These are phyloP conservation scores for Leishmania arabica DNA, from an alignment of 208 protist species.

Conservation along the genomic window DNA sequence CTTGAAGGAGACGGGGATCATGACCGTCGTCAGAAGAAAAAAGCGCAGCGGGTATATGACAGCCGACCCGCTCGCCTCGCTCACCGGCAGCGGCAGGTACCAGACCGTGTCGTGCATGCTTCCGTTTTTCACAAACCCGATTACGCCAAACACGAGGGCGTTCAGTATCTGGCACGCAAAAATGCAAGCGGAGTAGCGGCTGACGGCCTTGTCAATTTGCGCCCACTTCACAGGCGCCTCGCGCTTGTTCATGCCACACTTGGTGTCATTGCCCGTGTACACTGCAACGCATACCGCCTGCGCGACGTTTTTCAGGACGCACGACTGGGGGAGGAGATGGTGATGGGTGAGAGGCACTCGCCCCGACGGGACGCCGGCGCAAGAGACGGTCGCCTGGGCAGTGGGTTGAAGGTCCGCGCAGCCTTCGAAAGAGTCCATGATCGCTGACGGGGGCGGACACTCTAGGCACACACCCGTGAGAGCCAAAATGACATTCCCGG, in stretches of 20 bases:
- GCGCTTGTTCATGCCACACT: slow-evolving; percentile 93
- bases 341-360: slow-evolving; percentile 51
- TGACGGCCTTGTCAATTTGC: slow-evolving; percentile 90
- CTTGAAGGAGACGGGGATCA: slow-evolving; percentile 98
- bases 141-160: slow-evolving; percentile 78
- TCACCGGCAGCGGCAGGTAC: slow-evolving; percentile 67
- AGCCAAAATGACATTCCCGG: slow-evolving; percentile 10
- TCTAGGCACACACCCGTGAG: slow-evolving; percentile 32
- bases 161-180: slow-evolving; percentile 88
- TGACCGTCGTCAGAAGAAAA: slow-evolving; percentile 95
- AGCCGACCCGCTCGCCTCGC: slow-evolving; percentile 36
- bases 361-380: background rate
- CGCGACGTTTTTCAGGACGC: slow-evolving; percentile 85
- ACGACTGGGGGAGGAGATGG: slow-evolving; percentile 91
- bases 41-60: slow-evolving; percentile 93
- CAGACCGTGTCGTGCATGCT: slow-evolving; percentile 42
- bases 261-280: slow-evolving; percentile 97
- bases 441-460: slow-evolving; percentile 75
- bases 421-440: slow-evolving; percentile 91
- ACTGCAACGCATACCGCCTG: slow-evolving; percentile 84
- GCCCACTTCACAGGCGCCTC: slow-evolving; percentile 92
- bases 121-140: slow-evolving; percentile 73
- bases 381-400: background rate
- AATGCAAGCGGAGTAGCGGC: slow-evolving; percentile 81
- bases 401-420: slow-evolving; percentile 36